phyloP scores from a whole-genome alignment of 345 rosid genomes.

The Physaria fendleri region DNA sequence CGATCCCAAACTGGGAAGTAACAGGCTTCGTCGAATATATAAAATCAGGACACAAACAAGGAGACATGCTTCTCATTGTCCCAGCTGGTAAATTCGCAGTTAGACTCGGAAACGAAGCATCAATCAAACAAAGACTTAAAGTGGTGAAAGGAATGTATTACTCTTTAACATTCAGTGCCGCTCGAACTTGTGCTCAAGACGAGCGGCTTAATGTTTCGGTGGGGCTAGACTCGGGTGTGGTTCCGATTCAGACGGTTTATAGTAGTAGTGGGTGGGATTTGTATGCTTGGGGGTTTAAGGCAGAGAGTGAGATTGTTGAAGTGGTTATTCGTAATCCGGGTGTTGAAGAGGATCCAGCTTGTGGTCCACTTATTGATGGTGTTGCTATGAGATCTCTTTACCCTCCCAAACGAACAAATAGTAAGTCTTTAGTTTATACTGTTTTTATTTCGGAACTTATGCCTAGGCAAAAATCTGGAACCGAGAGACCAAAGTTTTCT shows the following conservation, averaged over 20 bases:
- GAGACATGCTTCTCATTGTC: conserved; percentile 88
- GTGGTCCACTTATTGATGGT: conserved; percentile 80
- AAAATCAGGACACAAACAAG: conserved; percentile 82
- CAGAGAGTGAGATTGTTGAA: conserved; percentile 35
- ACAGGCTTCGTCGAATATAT: conserved; percentile 84
- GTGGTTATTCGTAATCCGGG: conserved; percentile 76
- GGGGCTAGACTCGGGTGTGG: conserved; percentile 61
- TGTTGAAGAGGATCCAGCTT: conserved; percentile 76
- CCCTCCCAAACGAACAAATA: conserved; percentile 49
- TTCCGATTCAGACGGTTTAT: conserved; percentile 77
- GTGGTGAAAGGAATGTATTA: conserved; percentile 55
- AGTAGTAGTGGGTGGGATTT: conserved; percentile 86
- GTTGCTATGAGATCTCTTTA: conserved; percentile 55
- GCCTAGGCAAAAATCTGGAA: too few relatives aligned
- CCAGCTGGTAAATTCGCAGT: conserved; percentile 78
- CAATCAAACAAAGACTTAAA: conserved; percentile 58
- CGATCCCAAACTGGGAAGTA: conserved; percentile 72
- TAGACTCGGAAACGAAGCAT: conserved; percentile 84
- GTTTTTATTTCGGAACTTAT: too few relatives aligned
- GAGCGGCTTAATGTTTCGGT: conserved; percentile 69
- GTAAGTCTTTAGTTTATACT: conserved; percentile 29
- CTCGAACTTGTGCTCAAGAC: conserved; percentile 88
- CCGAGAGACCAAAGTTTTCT: too few relatives aligned
- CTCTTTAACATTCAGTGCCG: conserved; percentile 74
- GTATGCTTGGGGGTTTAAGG: conserved; percentile 72